Conservation (phyloP, 1,284 basidiomycete genomes). For the Moesziomyces globuligerus region DNA sequence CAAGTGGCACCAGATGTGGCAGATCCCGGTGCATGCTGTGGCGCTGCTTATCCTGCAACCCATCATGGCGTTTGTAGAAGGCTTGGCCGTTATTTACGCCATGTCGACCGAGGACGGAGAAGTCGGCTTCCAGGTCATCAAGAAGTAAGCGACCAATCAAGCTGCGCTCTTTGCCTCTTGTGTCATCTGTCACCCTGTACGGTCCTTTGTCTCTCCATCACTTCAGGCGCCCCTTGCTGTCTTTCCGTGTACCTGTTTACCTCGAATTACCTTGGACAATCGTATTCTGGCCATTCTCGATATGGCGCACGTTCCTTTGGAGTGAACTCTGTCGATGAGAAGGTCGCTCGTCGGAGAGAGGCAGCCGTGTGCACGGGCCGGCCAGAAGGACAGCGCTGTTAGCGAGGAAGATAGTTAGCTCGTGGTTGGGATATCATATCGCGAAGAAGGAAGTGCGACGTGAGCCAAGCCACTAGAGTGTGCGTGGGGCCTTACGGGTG, state of each 20-base stretch:
- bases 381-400: too few species aligned
- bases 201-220: not conserved
- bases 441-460: too few species aligned
- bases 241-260: not conserved
- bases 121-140: slow-evolving; percentile 47
- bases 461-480: too few species aligned
- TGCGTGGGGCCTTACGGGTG: too few species aligned
- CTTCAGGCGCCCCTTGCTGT: not conserved
- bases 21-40: slow-evolving; percentile 63
- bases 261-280: not conserved
- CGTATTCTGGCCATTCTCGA: not conserved
- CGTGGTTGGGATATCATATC: too few species aligned
- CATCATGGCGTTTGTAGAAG: slow-evolving; percentile 68
- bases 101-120: slow-evolving; percentile 64
- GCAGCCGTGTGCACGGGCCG: too few species aligned
- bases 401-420: too few species aligned
- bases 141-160: slow-evolving; percentile 36
- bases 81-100: slow-evolving; percentile 68
- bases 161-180: not conserved
- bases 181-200: not conserved
- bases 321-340: too few species aligned
- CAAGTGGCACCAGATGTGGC: slow-evolving; percentile 61
- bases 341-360: too few species aligned
- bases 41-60: slow-evolving; percentile 67
- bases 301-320: too few species aligned